Evolutionary conservation across 106 monocot genomes (phyloP), one percentile per base, ranked within the genome.

Genomic region (Gastrodia elata): DNA sequence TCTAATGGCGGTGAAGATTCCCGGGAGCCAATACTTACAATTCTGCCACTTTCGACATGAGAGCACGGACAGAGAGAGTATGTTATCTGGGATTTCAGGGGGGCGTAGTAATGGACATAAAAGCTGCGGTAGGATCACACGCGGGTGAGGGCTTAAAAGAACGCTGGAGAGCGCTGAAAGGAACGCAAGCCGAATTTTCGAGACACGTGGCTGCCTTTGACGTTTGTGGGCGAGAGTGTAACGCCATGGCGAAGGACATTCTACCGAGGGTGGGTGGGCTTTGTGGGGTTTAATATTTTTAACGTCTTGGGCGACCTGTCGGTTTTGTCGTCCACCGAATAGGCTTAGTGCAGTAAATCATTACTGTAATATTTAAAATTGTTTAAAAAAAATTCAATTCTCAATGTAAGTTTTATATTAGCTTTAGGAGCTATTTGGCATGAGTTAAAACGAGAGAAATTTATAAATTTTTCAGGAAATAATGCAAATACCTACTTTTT

Each of bases 1-100:
- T 33, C 3, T 30, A 35, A 38, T 67, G 68, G 73, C 77, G 49
- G 71, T 69, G 82, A 76, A 42, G 79, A 42, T 64, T 73, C 73
- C 78, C 68, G 35, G 74, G 35, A 39, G 33, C 0, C 43, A 32
- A 49, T 76, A 85, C 68, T 85, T 73, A 81, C 82, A 71, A 33
- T 49, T 73, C 39, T 76, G 82, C 85, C 85, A 85, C 82, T 82
- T 78, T n/a, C 41, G 48, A n/a, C 40, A 55, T 28, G 14, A n/a
- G 14, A 68, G 13, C 24, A 42, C 38, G 38, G 35, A 58, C 67
- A 68, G 57, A 44, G 41, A 33, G 70, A 52, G 61, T 30, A 55
- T 41, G 30, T 14, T 59, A 71, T 64, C 74, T 42, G 2, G 6
- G 26, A 46, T 39, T 14, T 24, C 8, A 26, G 33, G 5, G 64